Conservation (phyloP, 345 rosid species). For the Microcos paniculata region DNA sequence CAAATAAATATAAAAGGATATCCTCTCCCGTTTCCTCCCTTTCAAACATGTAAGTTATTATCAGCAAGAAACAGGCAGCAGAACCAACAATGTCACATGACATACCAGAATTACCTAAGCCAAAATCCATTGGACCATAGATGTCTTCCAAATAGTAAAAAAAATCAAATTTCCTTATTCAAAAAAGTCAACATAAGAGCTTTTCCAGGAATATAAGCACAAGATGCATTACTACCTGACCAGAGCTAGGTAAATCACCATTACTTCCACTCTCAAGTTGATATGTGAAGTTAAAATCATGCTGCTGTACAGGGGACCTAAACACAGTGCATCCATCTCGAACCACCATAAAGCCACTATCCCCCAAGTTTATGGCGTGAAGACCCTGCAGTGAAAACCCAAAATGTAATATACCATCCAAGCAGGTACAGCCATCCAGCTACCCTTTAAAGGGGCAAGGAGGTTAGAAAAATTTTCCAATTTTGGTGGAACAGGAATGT, state of each 20-base stretch:
- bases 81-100: background rate
- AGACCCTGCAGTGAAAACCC: slow-evolving; percentile 47
- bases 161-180: background rate
- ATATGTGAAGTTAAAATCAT: slow-evolving; percentile 90
- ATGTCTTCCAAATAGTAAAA: background rate
- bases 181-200: background rate
- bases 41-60: background rate
- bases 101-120: background rate
- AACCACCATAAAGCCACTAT: slow-evolving; percentile 97
- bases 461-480: background rate
- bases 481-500: background rate
- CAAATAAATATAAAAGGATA: background rate
- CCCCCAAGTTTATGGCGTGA: slow-evolving; percentile 84
- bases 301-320: slow-evolving; percentile 95
- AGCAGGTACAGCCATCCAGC: background rate
- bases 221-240: slow-evolving; percentile 53
- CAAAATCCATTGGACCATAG: background rate
- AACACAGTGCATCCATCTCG: slow-evolving; percentile 91
- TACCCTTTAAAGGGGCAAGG: background rate
- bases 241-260: slow-evolving; percentile 95
- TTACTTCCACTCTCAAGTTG: slow-evolving; percentile 84
- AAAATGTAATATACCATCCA: background rate
- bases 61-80: background rate
- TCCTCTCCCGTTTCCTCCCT: background rate
- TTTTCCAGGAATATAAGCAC: background rate